phyloP scores from a whole-genome alignment of 1,284 basidiomycete species.

The Cryptococcus depauperatus region DNA sequence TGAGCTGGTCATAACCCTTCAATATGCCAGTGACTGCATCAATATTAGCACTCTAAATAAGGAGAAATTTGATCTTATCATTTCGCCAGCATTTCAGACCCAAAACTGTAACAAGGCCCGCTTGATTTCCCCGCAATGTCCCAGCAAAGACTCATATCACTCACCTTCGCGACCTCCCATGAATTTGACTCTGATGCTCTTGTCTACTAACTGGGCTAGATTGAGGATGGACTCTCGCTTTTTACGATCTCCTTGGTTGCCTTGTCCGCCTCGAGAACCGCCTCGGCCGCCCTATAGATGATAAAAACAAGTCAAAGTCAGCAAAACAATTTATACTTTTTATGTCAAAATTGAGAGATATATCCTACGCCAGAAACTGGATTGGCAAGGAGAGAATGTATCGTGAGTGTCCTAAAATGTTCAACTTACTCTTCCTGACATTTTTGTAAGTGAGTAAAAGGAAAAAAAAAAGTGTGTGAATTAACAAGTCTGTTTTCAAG shows the following conservation, averaged over 20 bases:
- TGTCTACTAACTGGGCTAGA: slow-evolving; percentile 86
- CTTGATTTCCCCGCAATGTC: not conserved
- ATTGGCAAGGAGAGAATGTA: too few species aligned
- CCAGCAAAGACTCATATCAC: slow-evolving; percentile 15
- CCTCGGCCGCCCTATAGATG: slow-evolving; percentile 30
- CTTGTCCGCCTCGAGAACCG: slow-evolving; percentile 28
- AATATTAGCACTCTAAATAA: too few species aligned
- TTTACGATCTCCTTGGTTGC: slow-evolving; percentile 59
- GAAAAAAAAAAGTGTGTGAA: too few species aligned
- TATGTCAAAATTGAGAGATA: not conserved
- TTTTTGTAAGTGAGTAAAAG: too few species aligned
- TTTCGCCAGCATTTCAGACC: too few species aligned
- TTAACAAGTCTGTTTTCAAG: too few species aligned
- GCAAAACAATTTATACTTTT: too few species aligned
- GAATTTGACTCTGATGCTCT: slow-evolving; percentile 90
- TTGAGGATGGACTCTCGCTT: slow-evolving; percentile 94
- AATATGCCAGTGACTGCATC: slow-evolving; percentile 78
- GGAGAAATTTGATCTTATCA: too few species aligned
- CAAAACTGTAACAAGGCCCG: not conserved
- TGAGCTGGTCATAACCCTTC: slow-evolving; percentile 93
- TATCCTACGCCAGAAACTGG: not conserved
- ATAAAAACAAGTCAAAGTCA: not conserved
- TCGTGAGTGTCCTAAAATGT: too few species aligned
- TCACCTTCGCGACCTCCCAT: slow-evolving; percentile 89
- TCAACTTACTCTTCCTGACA: too few species aligned